phyloP scores from a whole-genome alignment of 2,329 filamentous ascomycete genomes.

The Acrocalymma vagum region DNA sequence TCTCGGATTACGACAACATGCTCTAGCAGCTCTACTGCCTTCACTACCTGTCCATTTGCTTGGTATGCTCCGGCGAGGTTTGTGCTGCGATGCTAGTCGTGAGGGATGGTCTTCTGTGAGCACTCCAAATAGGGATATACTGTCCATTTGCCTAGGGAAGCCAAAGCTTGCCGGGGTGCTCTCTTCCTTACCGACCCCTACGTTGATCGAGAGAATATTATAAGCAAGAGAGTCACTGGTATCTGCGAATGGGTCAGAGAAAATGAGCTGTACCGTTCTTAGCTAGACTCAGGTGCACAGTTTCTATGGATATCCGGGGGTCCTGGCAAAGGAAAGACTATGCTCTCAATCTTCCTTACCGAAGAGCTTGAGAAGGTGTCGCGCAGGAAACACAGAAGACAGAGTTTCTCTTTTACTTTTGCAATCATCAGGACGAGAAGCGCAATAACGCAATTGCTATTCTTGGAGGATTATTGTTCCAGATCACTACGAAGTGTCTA shows the following conservation, averaged over 20 bases:
- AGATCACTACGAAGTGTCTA: constrained; percentile 24
- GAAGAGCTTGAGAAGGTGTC: constrained; percentile 28
- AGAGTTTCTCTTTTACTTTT: constrained; percentile 31
- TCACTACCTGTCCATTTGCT: constrained; percentile 9
- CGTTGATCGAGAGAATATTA: constrained; percentile 16
- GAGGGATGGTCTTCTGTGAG: too few species aligned
- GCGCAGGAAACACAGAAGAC: background rate
- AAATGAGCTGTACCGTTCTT: constrained; percentile 16
- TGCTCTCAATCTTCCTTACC: constrained; percentile 38
- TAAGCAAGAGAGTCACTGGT: constrained; percentile 14
- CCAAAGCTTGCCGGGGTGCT: constrained; percentile 15
- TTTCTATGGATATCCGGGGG: constrained; percentile 36
- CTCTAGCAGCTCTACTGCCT: constrained; percentile 16
- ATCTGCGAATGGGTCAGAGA: constrained; percentile 39
- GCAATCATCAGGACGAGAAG: constrained; percentile 28
- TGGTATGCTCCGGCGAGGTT: constrained; percentile 8
- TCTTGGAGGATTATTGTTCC: constrained; percentile 32
- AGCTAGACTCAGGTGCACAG: constrained; percentile 14
- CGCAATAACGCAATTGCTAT: constrained; percentile 33
- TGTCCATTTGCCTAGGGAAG: too few species aligned
- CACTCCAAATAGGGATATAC: constrained; percentile 16
- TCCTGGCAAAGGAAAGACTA: constrained; percentile 42
- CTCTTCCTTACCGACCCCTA: constrained; percentile 19
- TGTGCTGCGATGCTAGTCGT: constrained; percentile 15
- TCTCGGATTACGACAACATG: constrained; percentile 11